A percentile compares a stretch with the other conserved stretches of the same genome.
phyloP scores from a whole-genome alignment of 441 rosid species.

The Populus hybrid region DNA sequence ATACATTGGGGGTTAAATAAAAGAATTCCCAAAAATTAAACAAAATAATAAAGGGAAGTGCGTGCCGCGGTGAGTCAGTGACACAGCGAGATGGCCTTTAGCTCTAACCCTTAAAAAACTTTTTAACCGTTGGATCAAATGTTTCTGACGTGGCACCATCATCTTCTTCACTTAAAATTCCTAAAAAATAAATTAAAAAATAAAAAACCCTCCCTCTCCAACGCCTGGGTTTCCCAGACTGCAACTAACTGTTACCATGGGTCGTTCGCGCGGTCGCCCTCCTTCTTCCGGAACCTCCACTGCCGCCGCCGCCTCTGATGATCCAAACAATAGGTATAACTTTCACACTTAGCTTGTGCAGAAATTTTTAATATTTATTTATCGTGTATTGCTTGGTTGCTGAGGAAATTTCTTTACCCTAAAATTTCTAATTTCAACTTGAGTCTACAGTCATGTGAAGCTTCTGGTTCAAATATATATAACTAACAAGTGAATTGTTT shows the following conservation, averaged over 20 bases:
- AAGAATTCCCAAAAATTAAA: too few relatives aligned
- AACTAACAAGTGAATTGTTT: background rate
- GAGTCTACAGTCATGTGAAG: background rate
- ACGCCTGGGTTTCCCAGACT: too few relatives aligned
- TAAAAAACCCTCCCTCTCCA: background rate
- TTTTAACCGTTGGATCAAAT: conserved; percentile 14
- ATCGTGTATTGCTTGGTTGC: conserved; percentile 2
- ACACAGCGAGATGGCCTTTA: too few relatives aligned
- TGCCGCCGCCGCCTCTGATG: conserved; percentile 25
- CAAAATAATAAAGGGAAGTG: too few relatives aligned
- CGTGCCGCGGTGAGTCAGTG: too few relatives aligned
- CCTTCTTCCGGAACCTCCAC: conserved; percentile 39
- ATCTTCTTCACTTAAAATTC: background rate
- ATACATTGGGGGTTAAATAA: too few relatives aligned
- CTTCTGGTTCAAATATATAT: background rate
- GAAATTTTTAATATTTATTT: background rate
- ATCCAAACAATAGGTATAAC: background rate
- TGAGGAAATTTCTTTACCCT: background rate
- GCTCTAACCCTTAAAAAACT: too few relatives aligned
- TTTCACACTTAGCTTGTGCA: background rate
- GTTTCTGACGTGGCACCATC: conserved; percentile 4
- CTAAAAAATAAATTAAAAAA: background rate
- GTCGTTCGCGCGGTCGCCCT: conserved; percentile 52
- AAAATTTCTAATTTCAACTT: background rate
- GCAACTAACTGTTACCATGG: conserved; percentile 31